Conservation (phyloP, 441 rosid genomes). For the Corymbia citriodora region DNA sequence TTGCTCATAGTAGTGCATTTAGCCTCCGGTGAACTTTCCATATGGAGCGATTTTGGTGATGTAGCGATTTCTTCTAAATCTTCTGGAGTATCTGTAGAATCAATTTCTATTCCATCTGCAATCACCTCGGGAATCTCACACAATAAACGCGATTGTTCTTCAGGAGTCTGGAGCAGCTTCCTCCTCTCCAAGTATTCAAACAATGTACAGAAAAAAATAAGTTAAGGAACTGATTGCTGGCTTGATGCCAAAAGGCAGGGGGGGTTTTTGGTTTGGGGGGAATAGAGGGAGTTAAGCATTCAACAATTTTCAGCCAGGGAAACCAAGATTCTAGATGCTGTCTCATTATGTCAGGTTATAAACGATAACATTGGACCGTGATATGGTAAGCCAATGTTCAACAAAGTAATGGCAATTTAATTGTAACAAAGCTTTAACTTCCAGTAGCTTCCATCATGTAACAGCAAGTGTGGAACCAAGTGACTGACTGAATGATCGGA, state of each 20-base stretch:
- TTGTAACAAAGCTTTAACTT: not conserved
- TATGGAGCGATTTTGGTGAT: conserved; percentile 22
- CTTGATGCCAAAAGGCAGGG: not conserved
- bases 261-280: not conserved
- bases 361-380: not conserved
- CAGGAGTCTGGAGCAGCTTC: conserved; percentile 56
- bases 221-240: conserved; percentile 38
- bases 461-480: not conserved
- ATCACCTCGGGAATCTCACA: conserved; percentile 57
- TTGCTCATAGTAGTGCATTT: not conserved
- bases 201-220: conserved; percentile 38
- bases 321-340: not conserved
- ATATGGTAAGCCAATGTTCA: not conserved
- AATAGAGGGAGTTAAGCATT: not conserved
- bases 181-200: conserved; percentile 70
- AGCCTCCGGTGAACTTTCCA: not conserved
- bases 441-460: not conserved
- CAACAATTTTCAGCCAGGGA: not conserved
- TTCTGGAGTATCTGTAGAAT: conserved; percentile 23
- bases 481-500: not conserved
- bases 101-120: conserved; percentile 49
- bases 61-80: conserved; percentile 22
- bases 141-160: conserved; percentile 60
- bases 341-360: not conserved
- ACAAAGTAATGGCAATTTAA: not conserved